Evolutionary conservation across 257 asterid species (phyloP).

Genomic region (Plantago elongata): DNA sequence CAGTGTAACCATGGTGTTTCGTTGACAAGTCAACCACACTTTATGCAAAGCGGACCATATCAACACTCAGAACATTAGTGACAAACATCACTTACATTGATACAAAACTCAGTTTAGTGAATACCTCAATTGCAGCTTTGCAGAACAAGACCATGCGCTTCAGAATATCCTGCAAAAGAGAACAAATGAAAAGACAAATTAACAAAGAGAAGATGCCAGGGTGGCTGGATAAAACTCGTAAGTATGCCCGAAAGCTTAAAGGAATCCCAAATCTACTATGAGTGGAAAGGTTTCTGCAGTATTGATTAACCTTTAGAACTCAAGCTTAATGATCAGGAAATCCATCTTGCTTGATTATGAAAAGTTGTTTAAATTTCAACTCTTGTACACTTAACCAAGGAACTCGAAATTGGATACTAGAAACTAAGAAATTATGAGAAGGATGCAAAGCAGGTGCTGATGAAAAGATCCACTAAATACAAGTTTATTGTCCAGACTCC

Average conservation of each 20-base stretch:
- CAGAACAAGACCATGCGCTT: slow-evolving; percentile 92
- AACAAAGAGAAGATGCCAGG: not conserved
- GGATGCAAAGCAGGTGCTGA: not conserved
- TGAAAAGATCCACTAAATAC: too few species aligned
- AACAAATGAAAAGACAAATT: slow-evolving; percentile 14
- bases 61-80: too few species aligned
- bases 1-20: too few species aligned
- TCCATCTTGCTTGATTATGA: not conserved
- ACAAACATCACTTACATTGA: too few species aligned
- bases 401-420: not conserved
- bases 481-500: too few species aligned
- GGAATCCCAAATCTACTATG: not conserved
- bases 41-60: too few species aligned
- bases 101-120: slow-evolving; percentile 11
- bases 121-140: slow-evolving; percentile 96
- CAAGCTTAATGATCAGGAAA: not conserved
- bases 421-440: not conserved
- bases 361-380: slow-evolving; percentile 5
- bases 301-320: not conserved
- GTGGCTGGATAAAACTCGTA: not conserved
- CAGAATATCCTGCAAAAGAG: slow-evolving; percentile 70
- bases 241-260: not conserved
- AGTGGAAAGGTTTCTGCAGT: not conserved
- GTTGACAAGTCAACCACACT: too few species aligned
- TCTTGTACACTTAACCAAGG: not conserved